Evolutionary conservation across 176 grass and related monocot species (phyloP).

Genomic region (Ananas comosus): DNA sequence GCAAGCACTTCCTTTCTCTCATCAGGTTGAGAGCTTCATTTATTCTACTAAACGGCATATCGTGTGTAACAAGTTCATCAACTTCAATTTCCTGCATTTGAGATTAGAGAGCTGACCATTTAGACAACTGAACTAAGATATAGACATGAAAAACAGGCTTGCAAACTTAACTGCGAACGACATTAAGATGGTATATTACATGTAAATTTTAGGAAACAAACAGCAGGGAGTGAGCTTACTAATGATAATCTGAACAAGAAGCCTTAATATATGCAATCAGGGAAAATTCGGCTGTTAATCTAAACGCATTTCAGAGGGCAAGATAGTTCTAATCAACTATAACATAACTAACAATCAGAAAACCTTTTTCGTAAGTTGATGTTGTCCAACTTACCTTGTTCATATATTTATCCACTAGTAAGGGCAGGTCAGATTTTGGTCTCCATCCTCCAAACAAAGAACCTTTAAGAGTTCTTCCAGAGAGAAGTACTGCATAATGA

Average conservation of each 20-base stretch:
- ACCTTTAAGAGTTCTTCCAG: conserved; percentile 92
- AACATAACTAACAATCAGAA: not conserved
- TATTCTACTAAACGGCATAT: conserved; percentile 66
- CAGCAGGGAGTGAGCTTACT: not conserved
- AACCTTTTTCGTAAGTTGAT: not conserved
- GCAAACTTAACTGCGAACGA: not conserved
- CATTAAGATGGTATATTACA: not conserved
- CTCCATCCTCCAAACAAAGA: conserved; percentile 97
- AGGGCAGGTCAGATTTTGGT: conserved; percentile 89
- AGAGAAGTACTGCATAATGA: conserved; percentile 82
- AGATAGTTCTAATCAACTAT: not conserved
- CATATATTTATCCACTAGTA: conserved; percentile 65
- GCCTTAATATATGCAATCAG: not conserved
- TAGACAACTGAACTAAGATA: not conserved
- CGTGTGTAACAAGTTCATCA: conserved; percentile 74
- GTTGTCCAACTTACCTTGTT: conserved; percentile 39
- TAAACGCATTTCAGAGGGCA: not conserved
- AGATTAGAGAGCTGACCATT: not conserved
- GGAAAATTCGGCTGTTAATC: not conserved
- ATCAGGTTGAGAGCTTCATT: conserved; percentile 73
- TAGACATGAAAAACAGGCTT: not conserved
- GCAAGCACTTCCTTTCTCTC: conserved; percentile 71
- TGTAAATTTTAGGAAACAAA: not conserved
- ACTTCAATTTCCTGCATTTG: conserved; percentile 78
- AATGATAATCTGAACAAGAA: not conserved